phyloP scores from a whole-genome alignment of 176 grass and related monocot species.

The Zizania latifolia region DNA sequence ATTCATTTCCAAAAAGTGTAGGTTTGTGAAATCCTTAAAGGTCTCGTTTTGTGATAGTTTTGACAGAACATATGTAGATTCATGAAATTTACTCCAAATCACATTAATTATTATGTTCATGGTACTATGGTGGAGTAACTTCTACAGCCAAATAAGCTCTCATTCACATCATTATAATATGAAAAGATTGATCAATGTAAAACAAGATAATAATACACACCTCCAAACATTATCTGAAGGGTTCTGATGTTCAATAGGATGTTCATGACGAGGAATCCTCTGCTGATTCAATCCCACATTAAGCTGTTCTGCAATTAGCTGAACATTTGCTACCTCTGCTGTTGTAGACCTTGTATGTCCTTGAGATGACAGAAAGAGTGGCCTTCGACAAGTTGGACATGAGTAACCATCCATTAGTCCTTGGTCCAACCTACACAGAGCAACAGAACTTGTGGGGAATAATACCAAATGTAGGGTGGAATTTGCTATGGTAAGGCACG shows the following conservation, averaged over 20 bases:
- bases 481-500: neutral
- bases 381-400: slow-evolving; percentile 93
- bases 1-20: neutral
- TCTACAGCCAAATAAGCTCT: neutral
- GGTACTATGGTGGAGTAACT: slow-evolving; percentile 1
- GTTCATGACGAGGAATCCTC: slow-evolving; percentile 45
- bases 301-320: slow-evolving; percentile 64
- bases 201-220: slow-evolving; percentile 31
- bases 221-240: slow-evolving; percentile 81
- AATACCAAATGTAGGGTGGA: slow-evolving; percentile 8
- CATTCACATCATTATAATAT: slow-evolving; percentile 12
- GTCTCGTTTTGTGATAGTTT: neutral
- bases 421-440: slow-evolving; percentile 85
- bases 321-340: slow-evolving; percentile 35
- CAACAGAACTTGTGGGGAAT: neutral
- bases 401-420: slow-evolving; percentile 86
- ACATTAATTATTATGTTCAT: neutral
- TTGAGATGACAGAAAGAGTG: slow-evolving; percentile 61
- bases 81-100: neutral
- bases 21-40: neutral
- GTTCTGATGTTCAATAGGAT: slow-evolving; percentile 59
- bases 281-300: slow-evolving; percentile 63
- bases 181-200: neutral
- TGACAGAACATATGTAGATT: neutral
- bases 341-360: slow-evolving; percentile 41